These are phyloP conservation scores for Nemania diffusa DNA, from an alignment of 2,329 filamentous ascomycete genomes.

Conservation along the genomic window DNA sequence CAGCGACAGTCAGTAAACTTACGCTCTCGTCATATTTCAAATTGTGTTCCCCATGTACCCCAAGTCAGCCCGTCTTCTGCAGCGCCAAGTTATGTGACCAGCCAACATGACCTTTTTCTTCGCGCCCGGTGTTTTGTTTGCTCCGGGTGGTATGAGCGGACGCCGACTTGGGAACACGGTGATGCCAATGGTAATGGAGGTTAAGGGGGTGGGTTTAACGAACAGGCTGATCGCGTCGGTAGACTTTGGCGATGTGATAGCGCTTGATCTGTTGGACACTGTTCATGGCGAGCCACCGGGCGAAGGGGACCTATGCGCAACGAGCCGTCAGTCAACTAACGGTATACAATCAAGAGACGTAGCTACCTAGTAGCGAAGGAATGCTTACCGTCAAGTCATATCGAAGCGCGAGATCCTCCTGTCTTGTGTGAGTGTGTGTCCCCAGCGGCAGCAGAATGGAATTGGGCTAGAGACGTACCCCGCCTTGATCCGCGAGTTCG, in stretches of 20 bases:
- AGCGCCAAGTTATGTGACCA: not conserved
- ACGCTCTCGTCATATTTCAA: not conserved
- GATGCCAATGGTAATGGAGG: not conserved
- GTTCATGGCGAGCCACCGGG: conserved; percentile 83
- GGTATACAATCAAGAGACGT: not conserved
- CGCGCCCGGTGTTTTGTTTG: not conserved
- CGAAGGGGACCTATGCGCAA: conserved; percentile 67
- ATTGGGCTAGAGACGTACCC: conserved; percentile 77
- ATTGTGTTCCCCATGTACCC: not conserved
- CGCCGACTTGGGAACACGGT: not conserved
- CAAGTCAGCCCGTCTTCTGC: not conserved
- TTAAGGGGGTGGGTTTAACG: conserved; percentile 15
- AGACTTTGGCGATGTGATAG: conserved; percentile 84
- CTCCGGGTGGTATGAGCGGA: not conserved
- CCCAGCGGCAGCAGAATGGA: not conserved
- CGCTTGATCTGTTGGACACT: conserved; percentile 76
- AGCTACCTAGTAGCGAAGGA: not conserved
- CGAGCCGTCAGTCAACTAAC: not conserved
- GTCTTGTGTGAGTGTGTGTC: conserved; percentile 6
- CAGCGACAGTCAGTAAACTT: conserved; percentile 11
- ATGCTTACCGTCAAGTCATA: conserved; percentile 75
- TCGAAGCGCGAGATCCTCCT: conserved; percentile 79
- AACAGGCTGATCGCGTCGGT: conserved; percentile 78
- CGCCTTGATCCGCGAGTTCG: conserved; percentile 84
- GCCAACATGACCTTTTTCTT: not conserved